Evolutionary conservation across 768 basidiomycete species (phyloP).

Genomic region (Calocybe gangraenosa): DNA sequence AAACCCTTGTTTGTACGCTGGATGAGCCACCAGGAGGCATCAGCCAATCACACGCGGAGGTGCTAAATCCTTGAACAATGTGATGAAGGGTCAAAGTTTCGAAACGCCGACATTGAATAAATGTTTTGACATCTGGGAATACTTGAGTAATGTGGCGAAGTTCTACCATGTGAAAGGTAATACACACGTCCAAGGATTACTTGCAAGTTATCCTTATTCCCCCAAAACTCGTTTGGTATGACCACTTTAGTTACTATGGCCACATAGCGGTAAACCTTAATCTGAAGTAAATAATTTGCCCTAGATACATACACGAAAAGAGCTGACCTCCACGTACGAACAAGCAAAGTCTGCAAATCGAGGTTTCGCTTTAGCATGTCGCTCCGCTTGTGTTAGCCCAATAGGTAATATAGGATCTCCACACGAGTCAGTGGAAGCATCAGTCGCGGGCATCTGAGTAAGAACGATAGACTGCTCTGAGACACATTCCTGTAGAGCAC

Average conservation of each 20-base stretch:
- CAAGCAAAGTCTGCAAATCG: slow-evolving; percentile 79
- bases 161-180: neutral
- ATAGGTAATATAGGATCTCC: slow-evolving; percentile 41
- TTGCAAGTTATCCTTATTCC: slow-evolving; percentile 60
- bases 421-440: slow-evolving; percentile 51
- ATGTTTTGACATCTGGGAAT: slow-evolving; percentile 60
- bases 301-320: neutral
- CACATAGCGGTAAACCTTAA: slow-evolving; percentile 69
- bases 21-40: slow-evolving; percentile 37
- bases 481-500: slow-evolving; percentile 58
- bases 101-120: slow-evolving; percentile 73
- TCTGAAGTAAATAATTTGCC: neutral
- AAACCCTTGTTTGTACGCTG: slow-evolving; percentile 41
- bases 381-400: slow-evolving; percentile 44
- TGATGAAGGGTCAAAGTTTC: slow-evolving; percentile 77
- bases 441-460: slow-evolving; percentile 41
- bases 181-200: slow-evolving; percentile 52
- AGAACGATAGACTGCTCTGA: slow-evolving; percentile 61
- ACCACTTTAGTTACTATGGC: slow-evolving; percentile 58
- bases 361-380: slow-evolving; percentile 53
- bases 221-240: slow-evolving; percentile 80
- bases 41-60: slow-evolving; percentile 79
- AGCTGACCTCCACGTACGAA: slow-evolving; percentile 54
- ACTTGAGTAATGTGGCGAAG: neutral
- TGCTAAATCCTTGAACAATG: slow-evolving; percentile 71